These are phyloP conservation scores for Dipteronia dyeriana DNA, from an alignment of 345 rosid species.

Conservation along the genomic window DNA sequence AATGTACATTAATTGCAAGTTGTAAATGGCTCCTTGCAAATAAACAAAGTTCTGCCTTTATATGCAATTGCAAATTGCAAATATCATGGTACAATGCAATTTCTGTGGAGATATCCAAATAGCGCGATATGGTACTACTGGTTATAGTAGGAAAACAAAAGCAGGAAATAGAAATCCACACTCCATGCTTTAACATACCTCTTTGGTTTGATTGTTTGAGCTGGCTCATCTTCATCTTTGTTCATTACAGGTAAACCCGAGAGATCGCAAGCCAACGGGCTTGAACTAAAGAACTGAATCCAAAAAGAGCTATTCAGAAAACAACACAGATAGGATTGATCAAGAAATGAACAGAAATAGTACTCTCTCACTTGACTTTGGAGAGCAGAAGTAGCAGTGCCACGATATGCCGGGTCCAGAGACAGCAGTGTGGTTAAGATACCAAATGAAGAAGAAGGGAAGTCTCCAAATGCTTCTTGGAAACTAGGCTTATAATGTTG, in stretches of 20 bases:
- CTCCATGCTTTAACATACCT: conserved; percentile 32
- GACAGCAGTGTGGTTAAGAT: conserved; percentile 64
- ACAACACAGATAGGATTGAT: background rate
- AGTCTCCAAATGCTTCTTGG: conserved; percentile 58
- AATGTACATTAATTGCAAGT: no score
- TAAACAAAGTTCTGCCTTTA: no score
- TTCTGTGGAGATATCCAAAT: background rate
- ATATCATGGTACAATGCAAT: no score
- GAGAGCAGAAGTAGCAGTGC: conserved; percentile 72
- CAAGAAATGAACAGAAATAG: background rate
- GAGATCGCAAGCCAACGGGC: conserved; percentile 54
- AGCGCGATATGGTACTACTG: background rate
- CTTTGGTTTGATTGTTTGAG: conserved; percentile 27
- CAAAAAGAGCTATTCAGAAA: background rate
- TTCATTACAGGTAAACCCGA: conserved; percentile 48
- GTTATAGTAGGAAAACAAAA: background rate
- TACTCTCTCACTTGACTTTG: conserved; percentile 62
- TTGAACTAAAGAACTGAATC: conserved; percentile 56
- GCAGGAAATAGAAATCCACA: conserved; percentile 1
- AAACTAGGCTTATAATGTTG: conserved; percentile 69
- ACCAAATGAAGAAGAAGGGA: conserved; percentile 55
- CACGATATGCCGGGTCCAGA: conserved; percentile 68
- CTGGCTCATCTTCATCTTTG: conserved; percentile 38
- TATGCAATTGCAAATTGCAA: background rate
- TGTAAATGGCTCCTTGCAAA: no score